A percentile compares a stretch with the other conserved stretches of the same genome.
These are phyloP conservation scores for Orbilia blumenaviensis DNA, from an alignment of 2,329 filamentous ascomycete species.

Conservation along the genomic window DNA sequence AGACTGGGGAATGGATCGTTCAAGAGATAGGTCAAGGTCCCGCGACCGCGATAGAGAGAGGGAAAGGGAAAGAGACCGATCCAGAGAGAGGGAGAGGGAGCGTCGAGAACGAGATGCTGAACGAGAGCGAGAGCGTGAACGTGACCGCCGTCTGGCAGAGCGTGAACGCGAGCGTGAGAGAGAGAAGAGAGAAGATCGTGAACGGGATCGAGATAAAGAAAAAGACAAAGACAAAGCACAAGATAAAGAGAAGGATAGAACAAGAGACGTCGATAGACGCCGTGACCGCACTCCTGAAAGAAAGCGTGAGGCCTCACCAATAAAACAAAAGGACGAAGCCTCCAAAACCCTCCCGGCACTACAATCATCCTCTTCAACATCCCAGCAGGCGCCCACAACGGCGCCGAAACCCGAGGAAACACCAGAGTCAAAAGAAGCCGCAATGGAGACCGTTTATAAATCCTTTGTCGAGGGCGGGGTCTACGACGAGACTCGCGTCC, in stretches of 20 bases:
- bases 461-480: background rate
- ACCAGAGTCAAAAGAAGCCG: background rate
- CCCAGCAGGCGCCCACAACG: background rate
- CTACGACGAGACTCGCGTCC: conserved; percentile 17
- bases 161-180: conserved; percentile 7
- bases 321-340: conserved; percentile 33
- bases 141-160: conserved; percentile 7
- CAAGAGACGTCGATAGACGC: conserved; percentile 12
- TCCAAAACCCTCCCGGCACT: conserved; percentile 1
- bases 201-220: conserved; percentile 27
- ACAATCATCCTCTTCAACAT: background rate
- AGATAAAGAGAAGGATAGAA: conserved; percentile 31
- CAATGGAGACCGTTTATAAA: background rate
- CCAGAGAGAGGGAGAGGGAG: conserved; percentile 31
- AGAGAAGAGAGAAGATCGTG: conserved; percentile 20
- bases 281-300: conserved; percentile 32
- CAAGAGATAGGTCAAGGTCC: conserved; percentile 31
- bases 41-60: conserved; percentile 45
- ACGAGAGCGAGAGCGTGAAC: conserved; percentile 21
- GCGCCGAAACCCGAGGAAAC: conserved; percentile 8
- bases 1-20: conserved; percentile 31
- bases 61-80: conserved; percentile 29
- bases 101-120: conserved; percentile 29
- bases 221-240: conserved; percentile 16
- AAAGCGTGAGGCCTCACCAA: conserved; percentile 19